These are phyloP conservation scores for Peniophora sp. DNA, from an alignment of 1,284 basidiomycete species.

Conservation along the genomic window DNA sequence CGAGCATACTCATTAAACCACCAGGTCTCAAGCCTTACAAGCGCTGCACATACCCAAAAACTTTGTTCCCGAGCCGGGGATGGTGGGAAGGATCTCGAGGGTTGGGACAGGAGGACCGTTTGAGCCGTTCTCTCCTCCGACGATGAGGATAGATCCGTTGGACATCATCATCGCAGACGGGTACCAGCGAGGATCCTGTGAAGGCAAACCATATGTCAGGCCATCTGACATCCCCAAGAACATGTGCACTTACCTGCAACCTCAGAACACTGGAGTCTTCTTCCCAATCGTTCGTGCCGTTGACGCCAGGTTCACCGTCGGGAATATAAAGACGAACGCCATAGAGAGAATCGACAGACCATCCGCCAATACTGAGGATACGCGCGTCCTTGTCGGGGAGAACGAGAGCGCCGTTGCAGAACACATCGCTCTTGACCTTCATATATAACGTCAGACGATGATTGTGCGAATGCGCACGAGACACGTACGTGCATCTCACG, in stretches of 20 bases:
- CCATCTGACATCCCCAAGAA: neutral
- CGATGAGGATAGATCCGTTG: constrained; percentile 64
- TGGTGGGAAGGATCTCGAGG: constrained; percentile 49
- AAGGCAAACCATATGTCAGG: neutral
- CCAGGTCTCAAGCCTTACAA: no score
- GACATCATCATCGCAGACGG: constrained; percentile 56
- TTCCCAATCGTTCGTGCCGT: constrained; percentile 63
- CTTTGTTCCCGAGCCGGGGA: constrained; percentile 33
- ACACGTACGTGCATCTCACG: constrained; percentile 25
- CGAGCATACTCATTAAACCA: neutral
- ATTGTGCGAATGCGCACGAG: no score
- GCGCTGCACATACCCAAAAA: constrained; percentile 19
- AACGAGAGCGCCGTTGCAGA: constrained; percentile 66
- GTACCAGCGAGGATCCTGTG: constrained; percentile 63
- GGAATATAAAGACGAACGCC: constrained; percentile 63
- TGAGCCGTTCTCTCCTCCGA: constrained; percentile 68
- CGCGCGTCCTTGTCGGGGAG: constrained; percentile 66
- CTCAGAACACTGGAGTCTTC: constrained; percentile 42
- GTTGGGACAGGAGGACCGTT: constrained; percentile 58
- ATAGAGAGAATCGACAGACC: constrained; percentile 54
- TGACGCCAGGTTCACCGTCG: constrained; percentile 47
- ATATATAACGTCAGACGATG: constrained; percentile 23
- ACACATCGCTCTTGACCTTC: constrained; percentile 68
- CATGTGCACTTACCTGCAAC: constrained; percentile 35
- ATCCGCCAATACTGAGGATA: constrained; percentile 65